Evolutionary conservation across 2,329 filamentous ascomycete genomes (phyloP), one percentile per base, ranked within the genome.

Genomic region (Zymoseptoria pseudotritici): DNA sequence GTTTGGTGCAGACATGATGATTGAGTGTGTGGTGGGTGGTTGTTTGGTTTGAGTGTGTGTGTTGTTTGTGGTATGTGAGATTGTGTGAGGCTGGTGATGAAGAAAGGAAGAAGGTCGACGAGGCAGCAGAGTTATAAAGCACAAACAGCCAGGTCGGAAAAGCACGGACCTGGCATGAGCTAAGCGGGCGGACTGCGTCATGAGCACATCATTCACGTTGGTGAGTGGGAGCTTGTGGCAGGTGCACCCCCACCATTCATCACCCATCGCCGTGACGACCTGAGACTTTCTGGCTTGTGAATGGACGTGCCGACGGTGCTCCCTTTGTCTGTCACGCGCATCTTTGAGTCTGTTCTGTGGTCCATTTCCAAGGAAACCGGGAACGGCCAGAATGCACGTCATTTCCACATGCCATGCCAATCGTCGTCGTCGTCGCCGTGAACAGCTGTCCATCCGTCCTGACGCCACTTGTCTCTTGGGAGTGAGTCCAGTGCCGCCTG

Each of bases 1-100:
- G 73, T 77, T 77, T 66, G 75, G 75, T 60, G 72, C 74, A 75
- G 75, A 75, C 75, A 77, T 77, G 58, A 2, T 46, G 36, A n/a
- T 69, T 76, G 73, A 67, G 63, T 56, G 57, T 60, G 55, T 58
- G 55, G 46, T 59, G 58, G 60, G 52, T 57, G 61, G 58, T 58
- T 62, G 59, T 8, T 59, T 55, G 59, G 57, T 53, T 63, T 63
- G 58, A 46, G 7, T 8, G 36, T 46, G 36, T 46, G 52, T 59
- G 65, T 58, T 57, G 54, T 64, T 64, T 54, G 63, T 42, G 59
- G 13, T 58, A 21, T 57, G 55, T 29, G 26, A 29, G 50, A 29
- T 26, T 53, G 36, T 52, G 21, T 50, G 24, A 49, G 13, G 17
- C 26, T 42, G 20, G 36, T 46, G 53, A 36, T 54, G 53, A 17